phyloP scores from a whole-genome alignment of 805 yeast species.

The Wickerhamomyces canadensis region DNA sequence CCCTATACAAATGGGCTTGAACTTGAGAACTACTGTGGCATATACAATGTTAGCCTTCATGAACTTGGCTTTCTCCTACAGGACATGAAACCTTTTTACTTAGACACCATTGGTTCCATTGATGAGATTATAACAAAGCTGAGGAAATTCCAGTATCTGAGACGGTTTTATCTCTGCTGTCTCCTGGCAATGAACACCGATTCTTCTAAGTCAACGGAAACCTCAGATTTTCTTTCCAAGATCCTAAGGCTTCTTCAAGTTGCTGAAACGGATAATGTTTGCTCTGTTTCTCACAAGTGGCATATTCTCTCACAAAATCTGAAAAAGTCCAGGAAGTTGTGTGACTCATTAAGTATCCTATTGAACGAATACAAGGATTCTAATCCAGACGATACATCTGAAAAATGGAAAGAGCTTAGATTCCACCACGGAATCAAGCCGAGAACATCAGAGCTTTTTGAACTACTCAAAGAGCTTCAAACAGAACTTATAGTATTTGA shows the following conservation, averaged over 20 bases:
- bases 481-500: conserved; percentile 3
- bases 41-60: conserved; percentile 32
- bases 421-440: background rate
- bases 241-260: conserved; percentile 7
- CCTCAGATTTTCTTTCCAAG: conserved; percentile 7
- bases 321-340: background rate
- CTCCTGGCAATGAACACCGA: conserved; percentile 24
- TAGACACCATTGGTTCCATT: conserved; percentile 13
- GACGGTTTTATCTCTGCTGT: conserved; percentile 37
- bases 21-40: conserved; percentile 36
- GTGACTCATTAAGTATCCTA: background rate
- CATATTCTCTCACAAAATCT: background rate
- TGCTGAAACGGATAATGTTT: background rate
- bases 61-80: conserved; percentile 23
- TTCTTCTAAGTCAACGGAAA: conserved; percentile 19
- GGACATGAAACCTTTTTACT: conserved; percentile 1
- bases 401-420: background rate
- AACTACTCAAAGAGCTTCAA: conserved; percentile 8
- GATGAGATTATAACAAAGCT: conserved; percentile 26
- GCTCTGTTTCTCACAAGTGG: background rate
- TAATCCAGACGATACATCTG: background rate
- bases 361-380: background rate
- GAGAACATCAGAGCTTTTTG: background rate
- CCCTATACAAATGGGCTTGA: conserved; percentile 27
- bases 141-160: conserved; percentile 30